phyloP scores from a whole-genome alignment of 1,284 basidiomycete genomes.

The Ceratorhiza oryzae-sativae region DNA sequence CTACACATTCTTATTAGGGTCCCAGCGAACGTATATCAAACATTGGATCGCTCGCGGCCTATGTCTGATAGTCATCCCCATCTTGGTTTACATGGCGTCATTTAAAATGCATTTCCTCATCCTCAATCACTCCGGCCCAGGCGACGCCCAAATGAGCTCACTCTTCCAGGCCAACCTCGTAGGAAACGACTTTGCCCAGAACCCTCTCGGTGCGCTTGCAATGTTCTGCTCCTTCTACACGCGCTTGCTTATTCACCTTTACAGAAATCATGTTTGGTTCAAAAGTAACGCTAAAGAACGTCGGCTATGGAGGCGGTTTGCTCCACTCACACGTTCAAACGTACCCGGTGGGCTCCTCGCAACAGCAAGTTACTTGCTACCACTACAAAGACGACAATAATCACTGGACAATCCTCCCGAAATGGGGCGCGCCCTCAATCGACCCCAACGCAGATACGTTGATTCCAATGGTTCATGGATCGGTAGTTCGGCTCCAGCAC shows the following conservation, averaged over 20 bases:
- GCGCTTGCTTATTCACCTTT: background rate
- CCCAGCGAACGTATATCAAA: slow-evolving; percentile 74
- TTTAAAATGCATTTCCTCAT: slow-evolving; percentile 98
- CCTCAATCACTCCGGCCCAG: slow-evolving; percentile 92
- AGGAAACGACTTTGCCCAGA: slow-evolving; percentile 91
- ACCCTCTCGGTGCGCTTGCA: slow-evolving; percentile 79
- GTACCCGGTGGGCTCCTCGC: slow-evolving; percentile 89
- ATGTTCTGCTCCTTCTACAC: background rate
- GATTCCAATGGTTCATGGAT: slow-evolving; percentile 63
- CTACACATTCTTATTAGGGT: background rate
- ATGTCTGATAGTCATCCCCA: slow-evolving; percentile 88
- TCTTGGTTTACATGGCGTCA: slow-evolving; percentile 89
- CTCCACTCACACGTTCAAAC: slow-evolving; percentile 96
- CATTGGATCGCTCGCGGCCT: slow-evolving; percentile 91
- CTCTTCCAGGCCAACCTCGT: slow-evolving; percentile 97
- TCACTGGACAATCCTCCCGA: slow-evolving; percentile 84
- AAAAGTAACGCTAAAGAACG: slow-evolving; percentile 93
- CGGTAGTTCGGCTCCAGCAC: slow-evolving; percentile 84
- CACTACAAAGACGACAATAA: slow-evolving; percentile 99
- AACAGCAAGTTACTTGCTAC: slow-evolving; percentile 99
- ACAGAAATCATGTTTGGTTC: slow-evolving; percentile 91
- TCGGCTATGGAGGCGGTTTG: slow-evolving; percentile 96
- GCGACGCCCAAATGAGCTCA: slow-evolving; percentile 98
- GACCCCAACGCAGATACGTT: slow-evolving; percentile 64
- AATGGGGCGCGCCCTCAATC: slow-evolving; percentile 76